Evolutionary conservation across 768 basidiomycete species (phyloP), one percentile per base, ranked within the genome.

Genomic region (Boletus edulis): DNA sequence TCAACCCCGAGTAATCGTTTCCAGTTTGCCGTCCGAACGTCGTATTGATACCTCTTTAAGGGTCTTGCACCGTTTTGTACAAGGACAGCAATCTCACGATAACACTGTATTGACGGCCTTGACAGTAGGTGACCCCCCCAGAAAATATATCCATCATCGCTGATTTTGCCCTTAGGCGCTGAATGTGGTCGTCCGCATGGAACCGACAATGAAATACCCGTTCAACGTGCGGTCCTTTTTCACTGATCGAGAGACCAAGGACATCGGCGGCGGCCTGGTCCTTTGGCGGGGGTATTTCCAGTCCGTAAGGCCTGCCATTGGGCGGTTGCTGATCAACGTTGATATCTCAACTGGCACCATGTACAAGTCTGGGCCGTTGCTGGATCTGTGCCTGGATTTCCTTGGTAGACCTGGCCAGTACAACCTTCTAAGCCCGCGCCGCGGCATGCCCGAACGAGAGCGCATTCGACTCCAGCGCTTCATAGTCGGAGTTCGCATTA

Each of bases 201-300:
- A 82, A 51, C 90, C 90, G 0, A 86, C 81, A 3, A 66, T 82
- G 65, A 76, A 77, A 18, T 83, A 84, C 52, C 87, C 89, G 0
- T 89, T 85, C 76, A 86, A 89, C 49, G 79, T 84, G 8, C 80
- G 89, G 0, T 89, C 87, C 0, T 91, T 92, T 70, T 92, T 85
- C 67, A 86, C 85, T 0, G 69, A 80, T 22, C 66, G 71, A 1
- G 87, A 83, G 49, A 77, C 72, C 10, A 78, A 73, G 44, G 62
- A 70, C 29, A 81, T 90, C 24, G 86, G 88, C 1, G 64, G 67
- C 0, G 89, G 91, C 0, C 75, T 92, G 4, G 78, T 82, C 14
- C 76, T 90, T 0, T 89, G 88, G 88, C 78, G 89, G 4, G 90
- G 90, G 0, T 90, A 87, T 52, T 91, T 92, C 70, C 90, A 91